These are phyloP conservation scores for Sphaerulina vaccinii DNA, from an alignment of 2,329 filamentous ascomycete genomes.

Conservation along the genomic window DNA sequence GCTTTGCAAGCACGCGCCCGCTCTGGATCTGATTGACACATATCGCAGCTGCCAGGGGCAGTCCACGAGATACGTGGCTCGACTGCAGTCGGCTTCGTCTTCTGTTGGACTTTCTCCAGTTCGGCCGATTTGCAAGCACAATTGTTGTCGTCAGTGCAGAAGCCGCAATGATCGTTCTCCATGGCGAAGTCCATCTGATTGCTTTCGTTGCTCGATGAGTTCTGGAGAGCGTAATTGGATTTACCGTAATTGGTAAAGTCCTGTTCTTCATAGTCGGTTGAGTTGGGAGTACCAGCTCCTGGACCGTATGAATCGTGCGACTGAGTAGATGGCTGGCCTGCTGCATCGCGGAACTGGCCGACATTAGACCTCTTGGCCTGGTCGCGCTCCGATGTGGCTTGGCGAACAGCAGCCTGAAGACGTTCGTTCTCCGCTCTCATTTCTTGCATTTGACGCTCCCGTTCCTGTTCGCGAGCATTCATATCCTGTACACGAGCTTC, in stretches of 20 bases:
- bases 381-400: background rate
- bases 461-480: background rate
- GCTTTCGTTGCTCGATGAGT: slow-evolving; percentile 21
- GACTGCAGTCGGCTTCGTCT: slow-evolving; percentile 5
- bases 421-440: background rate
- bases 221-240: slow-evolving; percentile 12
- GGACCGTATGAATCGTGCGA: background rate
- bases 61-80: slow-evolving; percentile 15
- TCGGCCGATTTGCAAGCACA: slow-evolving; percentile 30
- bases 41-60: slow-evolving; percentile 33
- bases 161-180: slow-evolving; percentile 30
- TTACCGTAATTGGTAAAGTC: slow-evolving; percentile 28
- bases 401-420: background rate
- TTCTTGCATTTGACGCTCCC: slow-evolving; percentile 3
- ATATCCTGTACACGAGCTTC: background rate
- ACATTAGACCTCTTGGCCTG: background rate
- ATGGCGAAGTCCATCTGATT: slow-evolving; percentile 25
- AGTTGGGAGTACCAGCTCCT: slow-evolving; percentile 20
- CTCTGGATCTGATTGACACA: slow-evolving; percentile 30
- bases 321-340: slow-evolving; percentile 1
- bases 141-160: slow-evolving; percentile 32
- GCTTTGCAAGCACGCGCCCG: slow-evolving; percentile 31
- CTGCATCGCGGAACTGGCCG: background rate
- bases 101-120: slow-evolving; percentile 13
- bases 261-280: slow-evolving; percentile 24